Conservation (phyloP, 176 grass and related monocot species). For the Oryza officinalis region DNA sequence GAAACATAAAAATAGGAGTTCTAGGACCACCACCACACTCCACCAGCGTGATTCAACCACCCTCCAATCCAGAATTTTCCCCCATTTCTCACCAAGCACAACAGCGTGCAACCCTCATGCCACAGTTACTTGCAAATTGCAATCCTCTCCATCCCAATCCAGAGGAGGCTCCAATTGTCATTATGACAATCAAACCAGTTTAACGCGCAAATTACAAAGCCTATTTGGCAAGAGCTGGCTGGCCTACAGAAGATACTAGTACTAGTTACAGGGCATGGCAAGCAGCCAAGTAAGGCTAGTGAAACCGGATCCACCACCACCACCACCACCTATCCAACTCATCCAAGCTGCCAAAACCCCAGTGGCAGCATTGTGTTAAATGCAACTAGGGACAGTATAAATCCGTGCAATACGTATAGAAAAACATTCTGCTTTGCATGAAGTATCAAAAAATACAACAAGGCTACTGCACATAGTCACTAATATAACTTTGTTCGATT, state of each 20-base stretch:
- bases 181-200: conserved; percentile 12
- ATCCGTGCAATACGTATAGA: background rate
- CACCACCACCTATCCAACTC: background rate
- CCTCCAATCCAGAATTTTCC: background rate
- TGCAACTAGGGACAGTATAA: background rate
- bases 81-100: conserved; percentile 32
- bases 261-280: background rate
- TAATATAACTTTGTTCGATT: background rate
- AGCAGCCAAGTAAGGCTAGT: background rate
- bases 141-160: conserved; percentile 26
- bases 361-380: conserved; percentile 4
- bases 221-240: conserved; percentile 22
- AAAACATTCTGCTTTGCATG: conserved; percentile 21
- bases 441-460: background rate
- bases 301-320: background rate
- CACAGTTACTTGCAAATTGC: background rate
- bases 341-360: background rate
- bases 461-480: background rate
- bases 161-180: conserved; percentile 14
- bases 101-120: conserved; percentile 14
- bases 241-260: conserved; percentile 19
- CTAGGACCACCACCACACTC: conserved; percentile 46
- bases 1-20: conserved; percentile 29
- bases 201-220: background rate
- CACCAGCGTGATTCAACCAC: conserved; percentile 52